Evolutionary conservation across 352 stramenopile genomes (phyloP), one percentile per base, ranked within the genome.

Genomic region (Pythium monospermum): DNA sequence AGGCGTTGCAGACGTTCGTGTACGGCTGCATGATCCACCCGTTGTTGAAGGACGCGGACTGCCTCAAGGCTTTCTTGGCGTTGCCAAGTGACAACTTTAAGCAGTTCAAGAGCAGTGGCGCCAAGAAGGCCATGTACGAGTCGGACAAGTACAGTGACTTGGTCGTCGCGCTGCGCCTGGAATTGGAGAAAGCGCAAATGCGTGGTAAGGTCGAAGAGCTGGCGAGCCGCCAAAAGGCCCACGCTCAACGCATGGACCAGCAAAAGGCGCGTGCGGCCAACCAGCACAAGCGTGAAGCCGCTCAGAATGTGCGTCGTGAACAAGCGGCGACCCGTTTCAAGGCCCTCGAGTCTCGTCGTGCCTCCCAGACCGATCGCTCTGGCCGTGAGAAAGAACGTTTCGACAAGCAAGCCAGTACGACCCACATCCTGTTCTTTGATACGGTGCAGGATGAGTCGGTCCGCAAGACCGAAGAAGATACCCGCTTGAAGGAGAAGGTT

Each of bases 101-200:
- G 59, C 75, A 83, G 52, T 91, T 88, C 60, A 76, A 83, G 53
- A 83, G 82, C 47, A 69, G 47, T 19, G 59, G 67, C 36, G 57
- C 55, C 38, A 83, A 81, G 62, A 89, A 87, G 64, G 56, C 73
- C n/a, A 64, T 91, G 43, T 90, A 90, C 61, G 71, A 87, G 45
- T 83, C 66, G 7, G 76, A 87, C 46, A 81, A 90, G 70, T 94
- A 88, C 74, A 83, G 72, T 47, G 64, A 65, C n/a, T 26, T 94
- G 15, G 73, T 90, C 47, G 85, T 85, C 44, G 73, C 77, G 35
- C 57, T 94, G 35, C 83, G 79, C 42, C 68, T 94, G 26, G 81
- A 94, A 64, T 70, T 94, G 18, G 80, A 94, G 70, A 89, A 91
- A 59, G 80, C 79, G 0, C 83, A 94, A 67, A 83, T 94, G 49